phyloP scores from a whole-genome alignment of 2,329 filamentous ascomycete species.

The Sordariomycetes sp. region DNA sequence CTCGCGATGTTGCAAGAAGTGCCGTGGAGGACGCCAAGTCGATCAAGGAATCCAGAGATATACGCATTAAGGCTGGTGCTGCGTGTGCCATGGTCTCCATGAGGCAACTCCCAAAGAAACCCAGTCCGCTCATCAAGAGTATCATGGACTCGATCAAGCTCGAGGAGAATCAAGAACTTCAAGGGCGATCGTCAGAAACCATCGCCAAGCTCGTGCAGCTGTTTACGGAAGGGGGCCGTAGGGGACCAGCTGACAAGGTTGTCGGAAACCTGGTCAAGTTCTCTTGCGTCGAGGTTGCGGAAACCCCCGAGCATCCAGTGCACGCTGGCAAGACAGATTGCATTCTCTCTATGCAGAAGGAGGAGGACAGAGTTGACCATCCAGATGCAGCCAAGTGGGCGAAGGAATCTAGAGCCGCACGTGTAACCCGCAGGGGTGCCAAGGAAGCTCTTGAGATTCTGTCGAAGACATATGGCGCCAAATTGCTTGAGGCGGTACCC shows the following conservation, averaged over 20 bases:
- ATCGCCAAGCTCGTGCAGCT: slow-evolving; percentile 80
- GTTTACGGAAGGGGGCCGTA: slow-evolving; percentile 71
- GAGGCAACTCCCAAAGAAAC: slow-evolving; percentile 82
- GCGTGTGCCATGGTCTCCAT: slow-evolving; percentile 86
- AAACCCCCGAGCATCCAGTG: slow-evolving; percentile 88
- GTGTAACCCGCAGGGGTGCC: slow-evolving; percentile 83
- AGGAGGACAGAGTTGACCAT: slow-evolving; percentile 91
- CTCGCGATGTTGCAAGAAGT: slow-evolving; percentile 57
- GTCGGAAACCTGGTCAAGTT: slow-evolving; percentile 95
- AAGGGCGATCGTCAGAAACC: slow-evolving; percentile 75
- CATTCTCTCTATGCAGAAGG: slow-evolving; percentile 90
- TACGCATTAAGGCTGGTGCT: slow-evolving; percentile 77
- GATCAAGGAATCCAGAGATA: slow-evolving; percentile 73
- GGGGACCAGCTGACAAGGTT: slow-evolving; percentile 87
- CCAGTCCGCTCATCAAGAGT: slow-evolving; percentile 83
- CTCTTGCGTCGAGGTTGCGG: slow-evolving; percentile 93
- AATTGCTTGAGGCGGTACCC: slow-evolving; percentile 74
- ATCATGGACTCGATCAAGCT: slow-evolving; percentile 98
- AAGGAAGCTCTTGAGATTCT: slow-evolving; percentile 91
- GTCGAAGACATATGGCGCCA: slow-evolving; percentile 66
- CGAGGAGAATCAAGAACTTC: slow-evolving; percentile 84
- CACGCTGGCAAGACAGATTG: slow-evolving; percentile 70
- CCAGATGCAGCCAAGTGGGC: slow-evolving; percentile 86
- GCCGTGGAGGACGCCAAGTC: slow-evolving; percentile 73
- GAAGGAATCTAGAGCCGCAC: slow-evolving; percentile 76